phyloP scores from a whole-genome alignment of 495 filamentous ascomycete genomes.

The Penicillium egyptiacum region DNA sequence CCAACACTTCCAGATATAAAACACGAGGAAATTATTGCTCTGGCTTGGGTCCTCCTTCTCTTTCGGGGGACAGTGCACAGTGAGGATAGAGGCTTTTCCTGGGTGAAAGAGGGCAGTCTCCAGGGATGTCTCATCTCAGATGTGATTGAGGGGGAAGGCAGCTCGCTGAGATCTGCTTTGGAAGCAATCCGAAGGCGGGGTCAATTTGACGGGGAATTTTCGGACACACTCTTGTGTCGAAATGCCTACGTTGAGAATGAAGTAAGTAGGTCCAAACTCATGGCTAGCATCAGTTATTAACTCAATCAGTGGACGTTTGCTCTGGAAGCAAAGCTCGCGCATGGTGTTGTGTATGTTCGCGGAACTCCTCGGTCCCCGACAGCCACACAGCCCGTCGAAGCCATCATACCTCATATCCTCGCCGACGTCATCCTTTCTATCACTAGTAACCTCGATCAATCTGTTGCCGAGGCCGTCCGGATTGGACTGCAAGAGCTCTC shows the following conservation, averaged over 20 bases:
- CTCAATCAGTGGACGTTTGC: background rate
- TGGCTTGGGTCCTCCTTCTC: conserved; percentile 1
- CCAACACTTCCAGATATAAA: background rate
- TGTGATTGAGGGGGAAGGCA: background rate
- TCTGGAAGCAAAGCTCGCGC: background rate
- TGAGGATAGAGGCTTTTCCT: background rate
- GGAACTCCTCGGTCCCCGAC: background rate
- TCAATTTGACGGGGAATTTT: too few relatives aligned
- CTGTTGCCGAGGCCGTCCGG: background rate
- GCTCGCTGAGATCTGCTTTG: background rate
- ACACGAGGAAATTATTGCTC: background rate
- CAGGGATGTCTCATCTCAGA: background rate
- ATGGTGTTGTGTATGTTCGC: background rate
- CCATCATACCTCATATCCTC: background rate
- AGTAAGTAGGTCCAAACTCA: background rate
- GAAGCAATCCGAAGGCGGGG: background rate
- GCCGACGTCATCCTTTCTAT: background rate
- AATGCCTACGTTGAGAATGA: background rate
- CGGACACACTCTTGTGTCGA: background rate
- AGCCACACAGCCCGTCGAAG: conserved; percentile 4
- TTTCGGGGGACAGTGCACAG: conserved; percentile 1
- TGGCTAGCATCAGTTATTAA: background rate
- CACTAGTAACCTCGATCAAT: background rate
- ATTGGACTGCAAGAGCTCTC: background rate
- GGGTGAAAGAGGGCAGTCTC: background rate